Conservation (phyloP, 2,329 filamentous ascomycete species). For the Botrytis sinoallii region DNA sequence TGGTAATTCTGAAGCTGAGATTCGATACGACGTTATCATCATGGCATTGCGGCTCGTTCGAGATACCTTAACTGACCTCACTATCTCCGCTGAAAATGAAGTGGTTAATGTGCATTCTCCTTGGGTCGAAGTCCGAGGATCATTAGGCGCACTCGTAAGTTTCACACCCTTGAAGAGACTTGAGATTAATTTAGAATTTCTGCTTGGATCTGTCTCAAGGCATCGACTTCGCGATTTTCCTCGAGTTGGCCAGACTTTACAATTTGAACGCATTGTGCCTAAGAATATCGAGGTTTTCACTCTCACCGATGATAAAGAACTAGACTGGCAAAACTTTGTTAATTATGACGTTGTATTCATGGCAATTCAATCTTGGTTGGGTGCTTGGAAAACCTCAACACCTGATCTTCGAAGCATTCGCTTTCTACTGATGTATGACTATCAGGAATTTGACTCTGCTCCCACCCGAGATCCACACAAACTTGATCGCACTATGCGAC, state of each 20-base stretch:
- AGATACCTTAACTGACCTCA: not conserved
- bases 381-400: not conserved
- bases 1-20: not conserved
- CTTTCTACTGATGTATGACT: not conserved
- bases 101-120: not conserved
- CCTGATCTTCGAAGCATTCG: not conserved
- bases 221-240: not conserved
- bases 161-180: not conserved
- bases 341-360: not conserved
- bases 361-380: not conserved
- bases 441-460: not conserved
- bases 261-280: not conserved
- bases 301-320: not conserved
- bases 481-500: not conserved
- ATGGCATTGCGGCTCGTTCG: not conserved
- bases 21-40: not conserved
- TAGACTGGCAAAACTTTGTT: not conserved
- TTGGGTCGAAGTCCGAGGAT: not conserved
- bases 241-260: not conserved
- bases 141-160: not conserved
- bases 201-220: not conserved
- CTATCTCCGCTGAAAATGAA: not conserved
- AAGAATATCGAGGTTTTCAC: not conserved
- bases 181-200: not conserved
- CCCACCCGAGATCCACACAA: not conserved